These are phyloP conservation scores for Vigna radiata DNA, from an alignment of 306 rosid species.

Conservation along the genomic window DNA sequence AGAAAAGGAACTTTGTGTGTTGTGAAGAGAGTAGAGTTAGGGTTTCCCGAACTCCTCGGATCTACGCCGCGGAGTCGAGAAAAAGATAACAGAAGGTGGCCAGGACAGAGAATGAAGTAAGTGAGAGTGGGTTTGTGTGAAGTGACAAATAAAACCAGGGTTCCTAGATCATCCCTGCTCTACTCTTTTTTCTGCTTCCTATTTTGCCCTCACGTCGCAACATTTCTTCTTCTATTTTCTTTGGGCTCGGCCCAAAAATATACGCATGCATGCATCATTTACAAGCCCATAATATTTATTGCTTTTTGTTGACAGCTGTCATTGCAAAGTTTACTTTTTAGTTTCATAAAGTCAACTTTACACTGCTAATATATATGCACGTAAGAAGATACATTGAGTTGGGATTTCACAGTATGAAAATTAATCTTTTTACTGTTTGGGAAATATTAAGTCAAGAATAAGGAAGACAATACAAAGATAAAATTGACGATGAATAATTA, in stretches of 20 bases:
- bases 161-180: not conserved
- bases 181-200: constrained; percentile 23
- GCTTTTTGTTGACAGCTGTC: no score
- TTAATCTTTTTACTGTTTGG: no score
- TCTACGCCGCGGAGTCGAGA: constrained; percentile 75
- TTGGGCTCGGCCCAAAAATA: not conserved
- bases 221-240: not conserved
- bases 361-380: no score
- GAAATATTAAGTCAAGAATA: no score
- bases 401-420: no score
- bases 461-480: no score
- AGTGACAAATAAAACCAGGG: constrained; percentile 31
- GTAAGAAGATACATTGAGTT: no score
- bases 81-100: not conserved
- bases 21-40: constrained; percentile 42
- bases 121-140: not conserved
- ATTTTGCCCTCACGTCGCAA: constrained; percentile 32
- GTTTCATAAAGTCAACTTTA: no score
- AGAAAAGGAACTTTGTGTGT: not conserved
- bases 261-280: not conserved
- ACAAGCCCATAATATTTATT: no score
- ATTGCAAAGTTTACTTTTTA: no score
- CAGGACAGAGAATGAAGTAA: not conserved
- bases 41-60: constrained; percentile 84
- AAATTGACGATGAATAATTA: no score